phyloP scores from a whole-genome alignment of 768 basidiomycete species.

The Mycena rosella region DNA sequence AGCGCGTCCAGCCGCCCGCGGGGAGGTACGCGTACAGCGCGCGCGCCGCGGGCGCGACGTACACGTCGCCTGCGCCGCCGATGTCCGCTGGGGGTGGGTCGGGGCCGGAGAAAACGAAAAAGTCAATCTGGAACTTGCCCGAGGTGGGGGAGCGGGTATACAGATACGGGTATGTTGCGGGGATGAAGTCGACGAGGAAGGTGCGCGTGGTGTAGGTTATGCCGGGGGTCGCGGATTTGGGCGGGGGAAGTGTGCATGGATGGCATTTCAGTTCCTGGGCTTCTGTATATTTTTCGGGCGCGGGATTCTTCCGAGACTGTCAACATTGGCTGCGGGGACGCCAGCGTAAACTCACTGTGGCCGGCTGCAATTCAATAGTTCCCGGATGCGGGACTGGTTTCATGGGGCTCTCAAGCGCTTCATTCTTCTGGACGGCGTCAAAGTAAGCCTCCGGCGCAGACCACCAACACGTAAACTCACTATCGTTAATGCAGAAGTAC shows the following conservation, averaged over 20 bases:
- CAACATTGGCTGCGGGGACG: too few relatives aligned
- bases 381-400: too few relatives aligned
- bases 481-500: too few relatives aligned
- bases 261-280: background rate
- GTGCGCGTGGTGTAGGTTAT: background rate
- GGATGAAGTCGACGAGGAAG: slow-evolving; percentile 15
- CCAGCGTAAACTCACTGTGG: too few relatives aligned
- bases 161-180: slow-evolving; percentile 9
- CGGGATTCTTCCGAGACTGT: too few relatives aligned
- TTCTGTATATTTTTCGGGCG: too few relatives aligned
- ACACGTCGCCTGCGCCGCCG: slow-evolving; percentile 13
- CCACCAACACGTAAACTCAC: too few relatives aligned
- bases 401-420: too few relatives aligned
- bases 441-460: too few relatives aligned
- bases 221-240: background rate
- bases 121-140: slow-evolving; percentile 11
- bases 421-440: too few relatives aligned
- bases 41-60: slow-evolving; percentile 1
- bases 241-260: slow-evolving; percentile 4
- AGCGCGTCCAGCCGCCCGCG: slow-evolving; percentile 16
- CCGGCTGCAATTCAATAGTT: too few relatives aligned
- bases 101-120: slow-evolving; percentile 15
- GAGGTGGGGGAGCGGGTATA: background rate
- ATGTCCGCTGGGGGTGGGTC: slow-evolving; percentile 22
- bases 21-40: slow-evolving; percentile 21